Evolutionary conservation across 2,329 filamentous ascomycete genomes (phyloP).

Genomic region (Calonectria crousiana): DNA sequence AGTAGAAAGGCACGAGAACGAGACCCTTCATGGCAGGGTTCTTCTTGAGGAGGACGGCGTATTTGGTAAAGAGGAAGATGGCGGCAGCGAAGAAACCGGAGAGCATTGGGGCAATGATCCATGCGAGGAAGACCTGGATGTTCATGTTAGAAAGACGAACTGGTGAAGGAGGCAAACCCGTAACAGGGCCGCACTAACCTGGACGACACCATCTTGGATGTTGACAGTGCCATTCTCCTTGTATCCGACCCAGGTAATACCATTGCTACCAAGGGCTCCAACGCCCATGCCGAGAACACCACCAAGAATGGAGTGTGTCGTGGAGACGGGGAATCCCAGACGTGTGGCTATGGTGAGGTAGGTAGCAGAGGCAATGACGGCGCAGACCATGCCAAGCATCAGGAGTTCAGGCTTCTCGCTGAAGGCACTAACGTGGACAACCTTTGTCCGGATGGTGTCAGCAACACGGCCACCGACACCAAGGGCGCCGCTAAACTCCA

Average conservation of each 20-base stretch:
- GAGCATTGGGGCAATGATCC: conserved; percentile 70
- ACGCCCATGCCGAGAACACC: conserved; percentile 71
- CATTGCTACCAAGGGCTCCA: conserved; percentile 62
- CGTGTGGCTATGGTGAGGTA: conserved; percentile 70
- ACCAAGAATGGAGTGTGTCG: conserved; percentile 71
- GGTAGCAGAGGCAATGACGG: conserved; percentile 63
- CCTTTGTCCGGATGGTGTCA: conserved; percentile 71
- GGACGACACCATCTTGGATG: conserved; percentile 65
- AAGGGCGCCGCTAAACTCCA: conserved; percentile 73
- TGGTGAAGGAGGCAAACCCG: neutral
- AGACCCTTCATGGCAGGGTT: conserved; percentile 67
- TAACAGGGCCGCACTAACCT: conserved; percentile 42
- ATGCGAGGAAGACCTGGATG: conserved; percentile 69
- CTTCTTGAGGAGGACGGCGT: conserved; percentile 64
- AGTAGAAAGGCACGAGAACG: conserved; percentile 67
- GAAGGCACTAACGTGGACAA: conserved; percentile 65
- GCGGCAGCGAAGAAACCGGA: conserved; percentile 64
- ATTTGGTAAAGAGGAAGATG: conserved; percentile 70
- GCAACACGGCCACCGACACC: conserved; percentile 71
- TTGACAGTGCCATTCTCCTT: conserved; percentile 50
- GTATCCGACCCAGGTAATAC: conserved; percentile 66
- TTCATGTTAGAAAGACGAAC: conserved; percentile 33
- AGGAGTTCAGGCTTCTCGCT: conserved; percentile 61
- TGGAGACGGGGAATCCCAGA: conserved; percentile 69
- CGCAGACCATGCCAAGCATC: conserved; percentile 71